Base-by-base conservation (phyloP, 495 filamentous ascomycete species). In the Rhizodiscina lignyota region DNA sequence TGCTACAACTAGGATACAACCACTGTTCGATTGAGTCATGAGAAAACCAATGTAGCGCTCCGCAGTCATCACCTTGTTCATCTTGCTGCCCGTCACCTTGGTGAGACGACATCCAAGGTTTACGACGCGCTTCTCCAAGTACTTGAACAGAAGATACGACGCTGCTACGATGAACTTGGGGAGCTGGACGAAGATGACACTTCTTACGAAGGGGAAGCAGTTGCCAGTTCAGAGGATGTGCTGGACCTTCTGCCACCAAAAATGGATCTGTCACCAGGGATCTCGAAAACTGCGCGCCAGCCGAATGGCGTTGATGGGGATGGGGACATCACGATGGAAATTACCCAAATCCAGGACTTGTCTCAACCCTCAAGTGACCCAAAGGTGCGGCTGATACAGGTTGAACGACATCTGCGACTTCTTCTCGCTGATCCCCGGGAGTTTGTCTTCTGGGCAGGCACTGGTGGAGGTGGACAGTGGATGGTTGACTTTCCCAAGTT, bases 1-100 rank as follows among this genome's bases (percentile, higher is more conserved):
- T 8, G 24, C 8, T 6, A 27, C 24, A 6, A 74, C 68, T 56
- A 67, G 21, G 56, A 76, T n/a, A n/a, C n/a, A 35, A 54, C 83
- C 34, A 68, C 82, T 16, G 60, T 96, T 30, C 74, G 80, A 20
- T 63, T 94, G 18, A 93, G 94, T 52, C 77, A 83, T 49, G 78
- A 82, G 23, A 94, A 86, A 49, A 76, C 83, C 30, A 64, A 72
- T 3, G 80, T 96, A 11, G 65, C 79, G 13, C 66, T 91, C 36
- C 82, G 89, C 35, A 94, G 78, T 42, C 64, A 69, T 34, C 73
- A 73, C 17, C 75, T 97, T 21, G 69, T 78, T 26, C 59, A 64
- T 2, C 57, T 74, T 17, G 76, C 65, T 2, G 60, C 61, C 43
- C 69, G 64, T 43, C 67, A 58, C 45, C 64, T 71, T 40, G 76